These are phyloP conservation scores for Botrytis cinerea DNA, from an alignment of 2,329 filamentous ascomycete genomes.

Conservation along the genomic window DNA sequence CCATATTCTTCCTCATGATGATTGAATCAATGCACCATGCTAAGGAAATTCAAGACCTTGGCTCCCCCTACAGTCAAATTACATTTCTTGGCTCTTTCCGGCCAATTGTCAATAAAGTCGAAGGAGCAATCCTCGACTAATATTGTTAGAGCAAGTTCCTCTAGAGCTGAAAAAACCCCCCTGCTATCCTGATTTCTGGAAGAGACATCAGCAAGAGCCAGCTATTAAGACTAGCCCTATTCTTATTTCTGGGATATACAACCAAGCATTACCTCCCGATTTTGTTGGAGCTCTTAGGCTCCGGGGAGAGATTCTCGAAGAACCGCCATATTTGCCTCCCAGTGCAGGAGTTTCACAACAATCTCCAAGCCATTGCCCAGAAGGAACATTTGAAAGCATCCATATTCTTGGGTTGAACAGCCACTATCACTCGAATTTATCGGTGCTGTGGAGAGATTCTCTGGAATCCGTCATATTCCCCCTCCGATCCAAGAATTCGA, in stretches of 20 bases:
- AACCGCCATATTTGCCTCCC: background rate
- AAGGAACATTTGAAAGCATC: background rate
- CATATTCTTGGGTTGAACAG: background rate
- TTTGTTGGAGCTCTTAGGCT: background rate
- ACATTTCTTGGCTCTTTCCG: background rate
- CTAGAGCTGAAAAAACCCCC: background rate
- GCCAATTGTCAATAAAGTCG: background rate
- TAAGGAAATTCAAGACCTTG: rapidly evolving
- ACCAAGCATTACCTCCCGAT: too few species aligned
- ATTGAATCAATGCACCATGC: background rate
- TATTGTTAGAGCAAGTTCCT: background rate
- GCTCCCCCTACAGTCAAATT: rapidly evolving
- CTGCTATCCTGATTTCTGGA: background rate
- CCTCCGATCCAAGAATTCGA: background rate
- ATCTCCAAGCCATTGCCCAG: background rate
- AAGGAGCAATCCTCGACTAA: background rate
- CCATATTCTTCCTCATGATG: background rate
- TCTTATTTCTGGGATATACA: too few species aligned
- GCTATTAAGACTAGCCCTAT: background rate
- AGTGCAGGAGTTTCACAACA: background rate
- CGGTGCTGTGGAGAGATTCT: background rate
- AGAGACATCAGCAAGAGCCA: background rate
- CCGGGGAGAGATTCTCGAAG: background rate
- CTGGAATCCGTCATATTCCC: background rate
- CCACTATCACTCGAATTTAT: background rate